A percentile compares a stretch with the other conserved stretches of the same genome.
Conservation (phyloP, 768 basidiomycete species). For the Collybiopsis confluens region DNA sequence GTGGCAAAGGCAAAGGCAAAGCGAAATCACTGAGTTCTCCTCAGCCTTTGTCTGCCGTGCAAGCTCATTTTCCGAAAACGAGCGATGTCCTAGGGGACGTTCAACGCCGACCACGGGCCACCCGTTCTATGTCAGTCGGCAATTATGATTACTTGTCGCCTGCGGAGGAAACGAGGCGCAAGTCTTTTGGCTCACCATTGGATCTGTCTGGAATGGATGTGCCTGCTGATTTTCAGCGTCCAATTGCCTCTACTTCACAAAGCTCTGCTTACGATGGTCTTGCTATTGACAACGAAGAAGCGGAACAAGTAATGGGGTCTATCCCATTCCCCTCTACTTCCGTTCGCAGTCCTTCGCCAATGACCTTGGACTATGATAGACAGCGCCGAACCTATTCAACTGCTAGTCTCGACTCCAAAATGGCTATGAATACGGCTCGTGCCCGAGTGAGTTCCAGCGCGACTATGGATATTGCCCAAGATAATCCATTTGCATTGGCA, state of each 20-base stretch:
- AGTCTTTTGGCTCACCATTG: slow-evolving; percentile 55
- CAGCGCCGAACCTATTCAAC: slow-evolving; percentile 48
- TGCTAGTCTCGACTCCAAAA: slow-evolving; percentile 46
- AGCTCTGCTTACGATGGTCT: slow-evolving; percentile 28
- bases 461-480: slow-evolving; percentile 41
- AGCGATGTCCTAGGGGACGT: slow-evolving; percentile 31
- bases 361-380: slow-evolving; percentile 28
- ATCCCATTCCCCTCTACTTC: slow-evolving; percentile 66
- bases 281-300: slow-evolving; percentile 16
- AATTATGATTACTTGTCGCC: slow-evolving; percentile 49
- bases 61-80: slow-evolving; percentile 38
- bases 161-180: slow-evolving; percentile 37
- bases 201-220: slow-evolving; percentile 47
- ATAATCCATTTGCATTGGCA: slow-evolving; percentile 68
- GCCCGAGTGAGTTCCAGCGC: slow-evolving; percentile 41
- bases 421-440: slow-evolving; percentile 33
- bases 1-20: slow-evolving; percentile 37
- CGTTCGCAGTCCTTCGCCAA: slow-evolving; percentile 46
- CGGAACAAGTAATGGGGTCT: slow-evolving; percentile 31
- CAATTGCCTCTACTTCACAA: slow-evolving; percentile 41
- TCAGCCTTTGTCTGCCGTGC: slow-evolving; percentile 36
- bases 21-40: slow-evolving; percentile 35
- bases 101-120: slow-evolving; percentile 30
- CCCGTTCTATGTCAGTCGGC: slow-evolving; percentile 66
- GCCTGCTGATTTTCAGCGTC: slow-evolving; percentile 41